Percentiles rank a stretch among this genome's conserved stretches.
These are phyloP conservation scores for Ophiostoma tasmaniense DNA, from an alignment of 2,329 filamentous ascomycete genomes.

Conservation along the genomic window DNA sequence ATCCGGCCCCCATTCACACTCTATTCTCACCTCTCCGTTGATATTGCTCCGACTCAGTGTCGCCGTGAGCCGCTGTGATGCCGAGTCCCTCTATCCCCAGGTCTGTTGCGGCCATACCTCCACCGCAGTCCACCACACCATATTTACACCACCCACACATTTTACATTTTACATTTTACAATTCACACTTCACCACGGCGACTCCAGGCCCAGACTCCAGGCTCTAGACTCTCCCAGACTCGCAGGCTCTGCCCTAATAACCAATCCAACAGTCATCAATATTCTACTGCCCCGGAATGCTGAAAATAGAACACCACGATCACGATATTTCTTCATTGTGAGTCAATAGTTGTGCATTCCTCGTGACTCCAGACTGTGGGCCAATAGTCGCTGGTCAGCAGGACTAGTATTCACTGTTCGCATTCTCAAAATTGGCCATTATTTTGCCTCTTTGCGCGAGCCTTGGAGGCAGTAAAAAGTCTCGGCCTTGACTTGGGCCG, in stretches of 20 bases:
- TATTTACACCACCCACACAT: background rate
- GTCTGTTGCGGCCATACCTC: background rate
- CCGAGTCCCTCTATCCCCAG: background rate
- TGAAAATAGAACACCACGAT: background rate
- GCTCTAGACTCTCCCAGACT: background rate
- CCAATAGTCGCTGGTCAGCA: background rate
- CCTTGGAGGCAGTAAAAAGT: background rate
- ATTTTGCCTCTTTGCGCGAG: background rate
- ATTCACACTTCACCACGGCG: background rate
- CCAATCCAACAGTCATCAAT: background rate
- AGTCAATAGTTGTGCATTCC: background rate
- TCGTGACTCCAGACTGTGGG: background rate
- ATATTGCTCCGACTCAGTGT: background rate
- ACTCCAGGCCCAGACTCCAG: background rate
- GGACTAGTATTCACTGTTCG: background rate
- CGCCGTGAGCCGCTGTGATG: background rate
- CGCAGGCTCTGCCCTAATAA: background rate
- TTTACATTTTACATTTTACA: background rate
- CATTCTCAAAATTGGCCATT: background rate
- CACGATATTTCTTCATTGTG: background rate
- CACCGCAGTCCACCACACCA: background rate
- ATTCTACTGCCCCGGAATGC: conserved; percentile 4
- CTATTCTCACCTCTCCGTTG: background rate
- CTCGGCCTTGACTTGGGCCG: background rate
- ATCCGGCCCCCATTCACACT: background rate